Evolutionary conservation across 805 yeast species (phyloP).

Genomic region (Barnettozyma salicaria): DNA sequence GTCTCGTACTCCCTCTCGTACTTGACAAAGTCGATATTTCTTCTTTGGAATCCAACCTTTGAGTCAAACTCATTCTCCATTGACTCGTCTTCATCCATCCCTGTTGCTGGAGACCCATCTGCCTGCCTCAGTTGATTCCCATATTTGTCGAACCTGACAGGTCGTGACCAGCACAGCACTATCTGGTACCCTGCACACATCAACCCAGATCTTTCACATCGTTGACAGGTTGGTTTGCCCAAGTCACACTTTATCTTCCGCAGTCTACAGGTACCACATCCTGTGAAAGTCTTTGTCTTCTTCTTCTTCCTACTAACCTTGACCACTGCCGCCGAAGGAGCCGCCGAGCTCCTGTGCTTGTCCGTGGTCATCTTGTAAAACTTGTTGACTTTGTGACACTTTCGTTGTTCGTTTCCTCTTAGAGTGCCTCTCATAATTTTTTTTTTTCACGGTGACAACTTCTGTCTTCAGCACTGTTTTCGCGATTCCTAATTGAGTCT

Average conservation of each 20-base stretch:
- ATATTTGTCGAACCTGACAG: slow-evolving; percentile 43
- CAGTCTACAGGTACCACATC: slow-evolving; percentile 83
- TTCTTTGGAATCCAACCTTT: slow-evolving; percentile 57
- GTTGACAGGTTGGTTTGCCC: slow-evolving; percentile 59
- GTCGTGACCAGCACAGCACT: slow-evolving; percentile 67
- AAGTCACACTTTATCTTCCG: slow-evolving; percentile 80
- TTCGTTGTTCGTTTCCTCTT: not conserved
- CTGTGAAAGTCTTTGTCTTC: slow-evolving; percentile 71
- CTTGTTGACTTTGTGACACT: too few relatives aligned
- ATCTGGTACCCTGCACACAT: slow-evolving; percentile 81
- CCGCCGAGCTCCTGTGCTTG: too few relatives aligned
- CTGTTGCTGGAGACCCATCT: not conserved
- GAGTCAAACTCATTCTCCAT: slow-evolving; percentile 23
- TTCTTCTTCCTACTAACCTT: too few relatives aligned
- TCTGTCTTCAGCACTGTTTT: slow-evolving; percentile 2
- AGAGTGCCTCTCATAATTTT: not conserved
- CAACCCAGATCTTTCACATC: slow-evolving; percentile 62
- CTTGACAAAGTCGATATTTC: slow-evolving; percentile 67
- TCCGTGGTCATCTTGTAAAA: too few relatives aligned
- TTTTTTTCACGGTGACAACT: not conserved
- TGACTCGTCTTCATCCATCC: slow-evolving; percentile 9
- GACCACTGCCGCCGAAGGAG: too few relatives aligned
- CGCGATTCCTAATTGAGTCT: slow-evolving; percentile 2
- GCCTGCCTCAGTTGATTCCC: slow-evolving; percentile 32
- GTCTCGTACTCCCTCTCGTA: slow-evolving; percentile 62